A percentile compares a stretch with the other conserved stretches of the same genome.
Evolutionary conservation across 2,329 filamentous ascomycete genomes (phyloP).

Genomic region (Aspergillus sojae): DNA sequence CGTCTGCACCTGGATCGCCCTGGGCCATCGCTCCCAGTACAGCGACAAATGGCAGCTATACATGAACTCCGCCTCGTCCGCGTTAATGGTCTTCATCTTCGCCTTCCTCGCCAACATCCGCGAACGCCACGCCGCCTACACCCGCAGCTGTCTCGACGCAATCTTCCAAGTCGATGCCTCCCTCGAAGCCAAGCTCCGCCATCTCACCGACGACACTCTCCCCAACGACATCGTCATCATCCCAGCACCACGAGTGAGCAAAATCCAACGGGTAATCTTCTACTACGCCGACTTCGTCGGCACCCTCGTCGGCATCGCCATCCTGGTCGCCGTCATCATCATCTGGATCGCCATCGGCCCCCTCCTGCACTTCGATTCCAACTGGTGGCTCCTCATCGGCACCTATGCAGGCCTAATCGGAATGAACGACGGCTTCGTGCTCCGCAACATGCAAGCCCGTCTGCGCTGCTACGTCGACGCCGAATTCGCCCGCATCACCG

Average conservation of each 20-base stretch:
- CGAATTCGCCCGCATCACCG: conserved; percentile 7
- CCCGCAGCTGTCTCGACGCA: conserved; percentile 15
- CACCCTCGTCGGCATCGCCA: conserved; percentile 41
- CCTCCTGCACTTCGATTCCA: conserved; percentile 41
- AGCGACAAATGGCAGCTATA: conserved; percentile 14
- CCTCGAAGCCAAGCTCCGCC: conserved; percentile 12
- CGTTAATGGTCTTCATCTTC: conserved; percentile 45
- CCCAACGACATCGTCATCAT: background rate
- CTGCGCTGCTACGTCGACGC: conserved; percentile 18
- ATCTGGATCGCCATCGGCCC: conserved; percentile 46
- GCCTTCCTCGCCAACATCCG: conserved; percentile 25
- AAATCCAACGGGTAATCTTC: conserved; percentile 41
- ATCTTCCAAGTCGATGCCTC: conserved; percentile 21
- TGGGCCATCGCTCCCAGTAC: background rate
- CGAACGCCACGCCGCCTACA: conserved; percentile 23
- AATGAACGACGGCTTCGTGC: conserved; percentile 48
- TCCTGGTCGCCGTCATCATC: conserved; percentile 40
- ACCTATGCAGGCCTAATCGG: conserved; percentile 51
- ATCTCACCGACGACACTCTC: background rate
- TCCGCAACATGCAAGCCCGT: conserved; percentile 45
- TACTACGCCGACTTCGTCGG: conserved; percentile 44
- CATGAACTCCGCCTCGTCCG: conserved; percentile 46
- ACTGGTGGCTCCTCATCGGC: conserved; percentile 53
- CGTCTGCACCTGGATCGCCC: conserved; percentile 5
- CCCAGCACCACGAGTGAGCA: conserved; percentile 30